Percentiles rank a stretch among this genome's conserved stretches.
Evolutionary conservation across 2,329 filamentous ascomycete genomes (phyloP).

Genomic region (Cadophora luteo-olivacea): DNA sequence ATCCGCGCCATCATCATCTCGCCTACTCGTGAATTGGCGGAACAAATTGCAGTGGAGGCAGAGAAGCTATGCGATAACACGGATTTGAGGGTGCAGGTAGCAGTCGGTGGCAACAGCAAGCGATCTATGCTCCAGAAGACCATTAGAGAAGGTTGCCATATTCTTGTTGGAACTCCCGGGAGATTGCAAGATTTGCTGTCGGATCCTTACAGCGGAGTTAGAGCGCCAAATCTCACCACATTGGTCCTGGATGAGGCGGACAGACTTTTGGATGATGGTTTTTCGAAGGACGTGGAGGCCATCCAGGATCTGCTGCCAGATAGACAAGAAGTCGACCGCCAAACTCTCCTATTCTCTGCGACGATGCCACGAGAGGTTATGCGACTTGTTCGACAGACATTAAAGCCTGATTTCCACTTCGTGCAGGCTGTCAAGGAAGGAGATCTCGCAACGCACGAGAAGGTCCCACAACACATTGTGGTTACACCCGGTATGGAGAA

Average conservation of each 20-base stretch:
- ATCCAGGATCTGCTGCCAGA: conserved; percentile 71
- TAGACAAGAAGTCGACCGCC: conserved; percentile 68
- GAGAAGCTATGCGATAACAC: conserved; percentile 46
- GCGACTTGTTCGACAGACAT: conserved; percentile 71
- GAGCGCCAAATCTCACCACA: conserved; percentile 73
- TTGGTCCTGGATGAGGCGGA: conserved; percentile 97
- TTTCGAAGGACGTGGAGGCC: conserved; percentile 67
- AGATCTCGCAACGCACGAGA: conserved; percentile 84
- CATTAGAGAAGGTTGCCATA: conserved; percentile 77
- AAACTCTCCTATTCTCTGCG: conserved; percentile 94
- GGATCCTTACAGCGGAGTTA: conserved; percentile 55
- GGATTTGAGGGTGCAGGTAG: conserved; percentile 66
- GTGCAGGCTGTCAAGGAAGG: conserved; percentile 84
- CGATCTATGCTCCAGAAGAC: conserved; percentile 42
- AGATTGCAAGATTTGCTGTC: conserved; percentile 79
- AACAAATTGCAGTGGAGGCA: conserved; percentile 83
- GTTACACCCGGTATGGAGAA: conserved; percentile 75
- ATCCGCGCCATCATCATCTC: conserved; percentile 77
- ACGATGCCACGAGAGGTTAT: conserved; percentile 89
- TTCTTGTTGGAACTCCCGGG: conserved; percentile 90
- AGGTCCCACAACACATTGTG: conserved; percentile 81
- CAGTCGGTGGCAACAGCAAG: conserved; percentile 91
- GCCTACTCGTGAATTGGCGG: conserved; percentile 81
- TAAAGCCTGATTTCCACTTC: conserved; percentile 87
- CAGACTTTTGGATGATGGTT: conserved; percentile 95